Evolutionary conservation across 768 basidiomycete genomes (phyloP).

Genomic region (Trametes gibbosa): DNA sequence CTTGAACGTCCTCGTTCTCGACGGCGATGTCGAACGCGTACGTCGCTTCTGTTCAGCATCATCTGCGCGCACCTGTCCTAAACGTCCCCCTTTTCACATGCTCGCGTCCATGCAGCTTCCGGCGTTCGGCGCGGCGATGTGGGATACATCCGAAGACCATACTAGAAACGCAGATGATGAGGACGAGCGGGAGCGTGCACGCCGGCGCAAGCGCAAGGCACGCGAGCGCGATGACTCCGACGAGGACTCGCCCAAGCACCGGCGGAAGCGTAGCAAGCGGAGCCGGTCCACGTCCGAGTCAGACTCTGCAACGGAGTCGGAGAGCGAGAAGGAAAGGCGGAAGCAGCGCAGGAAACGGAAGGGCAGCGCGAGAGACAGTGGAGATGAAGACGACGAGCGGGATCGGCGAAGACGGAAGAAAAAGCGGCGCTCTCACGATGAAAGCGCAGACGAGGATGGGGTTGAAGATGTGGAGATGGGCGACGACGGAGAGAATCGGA

Average conservation of each 20-base stretch:
- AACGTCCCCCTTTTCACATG: too few species aligned
- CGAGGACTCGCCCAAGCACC: slow-evolving; percentile 10
- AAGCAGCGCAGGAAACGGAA: too few species aligned
- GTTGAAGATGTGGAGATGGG: slow-evolving; percentile 11
- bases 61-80: not conserved
- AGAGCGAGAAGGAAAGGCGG: too few species aligned
- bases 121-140: slow-evolving; percentile 24
- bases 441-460: slow-evolving; percentile 11
- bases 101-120: too few species aligned
- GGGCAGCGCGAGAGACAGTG: slow-evolving; percentile 3
- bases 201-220: slow-evolving; percentile 14
- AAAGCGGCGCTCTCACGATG: slow-evolving; percentile 2
- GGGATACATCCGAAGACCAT: slow-evolving; percentile 16
- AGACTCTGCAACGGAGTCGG: slow-evolving; percentile 10
- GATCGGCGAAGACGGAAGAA: slow-evolving; percentile 1
- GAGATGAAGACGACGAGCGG: slow-evolving; percentile 14
- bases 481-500: slow-evolving; percentile 18
- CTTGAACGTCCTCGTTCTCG: slow-evolving; percentile 84
- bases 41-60: too few species aligned
- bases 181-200: not conserved
- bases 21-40: slow-evolving; percentile 89
- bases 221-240: too few species aligned
- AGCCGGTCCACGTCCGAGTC: slow-evolving; percentile 18
- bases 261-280: slow-evolving; percentile 20
- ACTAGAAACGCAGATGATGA: slow-evolving; percentile 10